Conservation (phyloP, 1,139 yeast species). For the Taphrina populina region DNA sequence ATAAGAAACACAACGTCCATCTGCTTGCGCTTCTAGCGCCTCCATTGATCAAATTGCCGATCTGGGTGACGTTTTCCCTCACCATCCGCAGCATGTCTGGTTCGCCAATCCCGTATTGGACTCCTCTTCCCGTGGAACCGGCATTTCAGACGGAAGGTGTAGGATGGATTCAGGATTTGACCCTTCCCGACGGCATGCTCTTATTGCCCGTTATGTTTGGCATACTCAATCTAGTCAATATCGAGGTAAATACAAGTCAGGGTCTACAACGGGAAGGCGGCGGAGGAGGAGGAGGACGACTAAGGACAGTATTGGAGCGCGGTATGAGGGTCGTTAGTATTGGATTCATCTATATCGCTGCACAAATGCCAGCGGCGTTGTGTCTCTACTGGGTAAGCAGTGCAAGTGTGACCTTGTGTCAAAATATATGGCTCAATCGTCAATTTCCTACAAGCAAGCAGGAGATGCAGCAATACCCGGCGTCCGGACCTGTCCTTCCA, state of each 20-base stretch:
- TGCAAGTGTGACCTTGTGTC: slow-evolving; percentile 7
- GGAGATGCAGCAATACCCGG: no score
- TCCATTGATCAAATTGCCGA: slow-evolving; percentile 23
- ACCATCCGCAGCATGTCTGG: slow-evolving; percentile 28
- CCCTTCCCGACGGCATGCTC: background rate
- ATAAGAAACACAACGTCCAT: slow-evolving; percentile 10
- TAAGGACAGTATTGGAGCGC: slow-evolving; percentile 2
- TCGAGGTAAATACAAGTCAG: slow-evolving; percentile 15
- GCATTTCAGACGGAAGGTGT: slow-evolving; percentile 8
- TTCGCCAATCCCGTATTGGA: slow-evolving; percentile 1
- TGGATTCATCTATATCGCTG: slow-evolving; percentile 19
- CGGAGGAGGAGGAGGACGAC: background rate
- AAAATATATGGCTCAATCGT: slow-evolving; percentile 7
- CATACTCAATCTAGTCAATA: slow-evolving; percentile 13
- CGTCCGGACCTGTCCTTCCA: no score
- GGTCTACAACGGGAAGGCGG: no score
- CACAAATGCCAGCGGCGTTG: slow-evolving; percentile 32
- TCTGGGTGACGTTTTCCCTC: slow-evolving; percentile 21
- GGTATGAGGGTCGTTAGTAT: slow-evolving; percentile 19
- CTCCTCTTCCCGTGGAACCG: background rate
- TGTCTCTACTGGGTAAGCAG: slow-evolving; percentile 30
- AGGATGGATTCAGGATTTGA: slow-evolving; percentile 25
- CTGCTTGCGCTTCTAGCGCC: slow-evolving; percentile 9
- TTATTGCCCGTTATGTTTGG: slow-evolving; percentile 19
- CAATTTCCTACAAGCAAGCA: background rate